Conservation (phyloP, 768 basidiomycete genomes). For the Brasilioporus rufonigricans region DNA sequence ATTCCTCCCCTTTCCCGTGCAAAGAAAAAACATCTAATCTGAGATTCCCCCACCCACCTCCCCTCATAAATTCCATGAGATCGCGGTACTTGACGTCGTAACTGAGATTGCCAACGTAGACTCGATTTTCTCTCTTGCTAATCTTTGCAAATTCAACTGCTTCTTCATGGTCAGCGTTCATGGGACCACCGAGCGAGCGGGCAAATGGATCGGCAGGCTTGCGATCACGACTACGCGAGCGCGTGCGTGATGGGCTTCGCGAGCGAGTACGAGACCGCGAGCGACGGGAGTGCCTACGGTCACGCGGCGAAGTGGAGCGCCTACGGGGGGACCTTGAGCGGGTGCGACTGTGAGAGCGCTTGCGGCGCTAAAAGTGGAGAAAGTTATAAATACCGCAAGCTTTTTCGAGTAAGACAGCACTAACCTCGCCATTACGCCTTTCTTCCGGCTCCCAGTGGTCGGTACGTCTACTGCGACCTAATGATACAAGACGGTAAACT, state of each 20-base stretch:
- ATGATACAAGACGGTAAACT: background rate
- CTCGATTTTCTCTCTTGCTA: constrained; percentile 96
- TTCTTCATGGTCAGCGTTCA: constrained; percentile 90
- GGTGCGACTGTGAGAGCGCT: constrained; percentile 64
- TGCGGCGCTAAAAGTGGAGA: constrained; percentile 48
- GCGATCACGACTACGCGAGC: constrained; percentile 56
- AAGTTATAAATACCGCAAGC: background rate
- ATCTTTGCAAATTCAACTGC: constrained; percentile 93
- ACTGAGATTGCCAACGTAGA: constrained; percentile 98
- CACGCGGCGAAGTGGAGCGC: constrained; percentile 64
- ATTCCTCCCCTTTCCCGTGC: constrained; percentile 33
- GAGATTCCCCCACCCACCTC: constrained; percentile 94
- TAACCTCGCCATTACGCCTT: constrained; percentile 68
- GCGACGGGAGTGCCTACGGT: constrained; percentile 52
- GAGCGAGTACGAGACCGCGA: constrained; percentile 66
- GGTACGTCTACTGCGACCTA: constrained; percentile 46
- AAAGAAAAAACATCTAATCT: constrained; percentile 53
- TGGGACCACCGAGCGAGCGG: constrained; percentile 82
- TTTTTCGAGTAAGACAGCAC: constrained; percentile 19
- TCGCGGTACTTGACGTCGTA: constrained; percentile 99
- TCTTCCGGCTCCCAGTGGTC: constrained; percentile 90
- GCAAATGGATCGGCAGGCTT: constrained; percentile 65
- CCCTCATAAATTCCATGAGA: constrained; percentile 99
- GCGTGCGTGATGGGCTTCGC: constrained; percentile 47
- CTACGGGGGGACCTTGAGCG: constrained; percentile 67